Evolutionary conservation across 176 grass and related monocot species (phyloP).

Genomic region (Eragrostis curvula): DNA sequence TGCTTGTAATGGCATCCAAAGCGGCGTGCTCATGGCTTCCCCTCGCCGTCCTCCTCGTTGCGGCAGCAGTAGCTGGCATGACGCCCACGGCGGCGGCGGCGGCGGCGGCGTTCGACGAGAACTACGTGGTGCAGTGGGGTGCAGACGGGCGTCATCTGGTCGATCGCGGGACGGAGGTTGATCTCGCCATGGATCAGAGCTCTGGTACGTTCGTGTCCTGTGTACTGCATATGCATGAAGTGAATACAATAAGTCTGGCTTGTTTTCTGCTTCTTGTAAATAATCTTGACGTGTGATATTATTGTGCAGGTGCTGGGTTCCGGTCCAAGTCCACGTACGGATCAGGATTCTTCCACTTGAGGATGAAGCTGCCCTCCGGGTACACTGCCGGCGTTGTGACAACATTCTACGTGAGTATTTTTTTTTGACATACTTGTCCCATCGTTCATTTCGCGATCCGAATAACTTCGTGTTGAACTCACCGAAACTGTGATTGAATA

Average conservation of each 20-base stretch:
- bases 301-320: constrained; percentile 63
- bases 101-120: constrained; percentile 49
- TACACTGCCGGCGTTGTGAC: constrained; percentile 74
- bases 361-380: constrained; percentile 62
- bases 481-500: too few species aligned
- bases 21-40: constrained; percentile 6
- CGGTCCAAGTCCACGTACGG: constrained; percentile 58
- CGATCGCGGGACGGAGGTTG: constrained; percentile 38
- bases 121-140: constrained; percentile 60
- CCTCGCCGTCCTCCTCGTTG: background rate
- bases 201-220: constrained; percentile 54
- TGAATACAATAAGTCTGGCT: too few species aligned
- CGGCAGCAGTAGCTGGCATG: background rate
- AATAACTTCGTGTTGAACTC: too few species aligned
- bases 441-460: background rate
- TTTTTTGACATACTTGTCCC: background rate
- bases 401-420: constrained; percentile 68
- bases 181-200: constrained; percentile 69
- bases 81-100: background rate
- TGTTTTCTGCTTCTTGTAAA: background rate
- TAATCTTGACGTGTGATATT: background rate
- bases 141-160: constrained; percentile 48
- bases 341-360: constrained; percentile 73
- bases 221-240: background rate
- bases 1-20: background rate